A percentile compares a stretch with the other conserved stretches of the same genome.
Conservation (phyloP, 2,329 filamentous ascomycete genomes). For the Didymella keratinophila region DNA sequence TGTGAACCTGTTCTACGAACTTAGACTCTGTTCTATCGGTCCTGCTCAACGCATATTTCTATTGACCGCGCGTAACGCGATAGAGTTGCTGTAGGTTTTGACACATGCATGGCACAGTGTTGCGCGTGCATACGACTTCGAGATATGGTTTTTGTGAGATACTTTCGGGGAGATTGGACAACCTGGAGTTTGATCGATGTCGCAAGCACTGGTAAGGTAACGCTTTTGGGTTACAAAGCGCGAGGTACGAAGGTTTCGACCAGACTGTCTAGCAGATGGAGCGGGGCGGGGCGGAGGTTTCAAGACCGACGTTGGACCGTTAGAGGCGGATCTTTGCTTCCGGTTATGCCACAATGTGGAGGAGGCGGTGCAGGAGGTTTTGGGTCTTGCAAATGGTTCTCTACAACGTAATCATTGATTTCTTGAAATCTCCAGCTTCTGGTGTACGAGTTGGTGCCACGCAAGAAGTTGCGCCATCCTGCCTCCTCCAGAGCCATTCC, state of each 20-base stretch:
- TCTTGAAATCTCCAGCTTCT: not conserved
- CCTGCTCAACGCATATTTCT: not conserved
- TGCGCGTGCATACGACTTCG: not conserved
- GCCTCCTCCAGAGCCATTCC: not conserved
- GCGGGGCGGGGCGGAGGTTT: slow-evolving; percentile 1
- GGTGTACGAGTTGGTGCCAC: not conserved
- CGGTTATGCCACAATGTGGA: not conserved
- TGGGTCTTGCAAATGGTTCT: not conserved
- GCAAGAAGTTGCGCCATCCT: not conserved
- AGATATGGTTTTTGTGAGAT: not conserved
- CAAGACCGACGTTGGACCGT: not conserved
- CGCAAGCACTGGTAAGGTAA: not conserved
- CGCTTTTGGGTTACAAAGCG: not conserved
- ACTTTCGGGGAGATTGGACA: not conserved
- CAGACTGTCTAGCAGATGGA: not conserved
- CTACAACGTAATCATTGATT: not conserved
- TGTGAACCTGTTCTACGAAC: not conserved
- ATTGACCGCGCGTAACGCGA: not conserved
- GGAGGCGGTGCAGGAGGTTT: not conserved
- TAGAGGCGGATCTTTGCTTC: not conserved
- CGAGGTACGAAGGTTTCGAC: not conserved
- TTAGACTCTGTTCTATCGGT: not conserved
- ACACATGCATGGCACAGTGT: not conserved
- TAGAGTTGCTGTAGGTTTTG: not conserved
- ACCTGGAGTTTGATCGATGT: not conserved